phyloP scores from a whole-genome alignment of 1,284 basidiomycete genomes.

The Microbotryum scabiosae region DNA sequence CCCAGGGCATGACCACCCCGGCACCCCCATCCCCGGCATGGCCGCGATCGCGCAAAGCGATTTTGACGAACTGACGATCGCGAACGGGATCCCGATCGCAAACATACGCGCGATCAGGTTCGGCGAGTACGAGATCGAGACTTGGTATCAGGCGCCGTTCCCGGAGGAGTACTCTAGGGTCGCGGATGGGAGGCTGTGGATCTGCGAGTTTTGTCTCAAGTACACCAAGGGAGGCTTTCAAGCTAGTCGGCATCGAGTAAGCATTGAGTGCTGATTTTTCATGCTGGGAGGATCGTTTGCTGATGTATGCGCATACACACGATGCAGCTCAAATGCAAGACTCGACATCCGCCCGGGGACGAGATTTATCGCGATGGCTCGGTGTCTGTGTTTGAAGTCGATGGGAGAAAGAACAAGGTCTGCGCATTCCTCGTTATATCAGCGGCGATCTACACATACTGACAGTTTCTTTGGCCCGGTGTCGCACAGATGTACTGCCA shows the following conservation, averaged over 20 bases:
- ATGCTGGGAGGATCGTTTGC: background rate
- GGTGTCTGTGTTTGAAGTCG: conserved; percentile 94
- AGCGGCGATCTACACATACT: background rate
- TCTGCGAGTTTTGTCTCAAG: conserved; percentile 97
- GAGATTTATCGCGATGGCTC: conserved; percentile 90
- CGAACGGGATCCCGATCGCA: conserved; percentile 12
- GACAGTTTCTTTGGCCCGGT: background rate
- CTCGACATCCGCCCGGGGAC: conserved; percentile 89
- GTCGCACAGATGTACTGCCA: conserved; percentile 82
- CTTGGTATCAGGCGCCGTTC: conserved; percentile 98
- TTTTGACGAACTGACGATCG: background rate
- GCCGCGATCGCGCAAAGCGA: no score
- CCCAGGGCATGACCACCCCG: no score
- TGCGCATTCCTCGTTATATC: background rate
- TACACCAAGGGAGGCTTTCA: conserved; percentile 96
- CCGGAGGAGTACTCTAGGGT: conserved; percentile 94
- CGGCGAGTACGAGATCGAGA: conserved; percentile 89
- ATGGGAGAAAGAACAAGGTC: conserved; percentile 94
- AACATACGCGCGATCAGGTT: conserved; percentile 78
- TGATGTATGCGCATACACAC: background rate
- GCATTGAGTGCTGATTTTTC: conserved; percentile 35
- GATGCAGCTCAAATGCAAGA: conserved; percentile 81
- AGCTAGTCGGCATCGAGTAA: conserved; percentile 72
- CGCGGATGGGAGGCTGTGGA: conserved; percentile 86
- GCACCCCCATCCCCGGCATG: no score